Conservation (phyloP, 805 yeast species). For the Ogataea saltuana region DNA sequence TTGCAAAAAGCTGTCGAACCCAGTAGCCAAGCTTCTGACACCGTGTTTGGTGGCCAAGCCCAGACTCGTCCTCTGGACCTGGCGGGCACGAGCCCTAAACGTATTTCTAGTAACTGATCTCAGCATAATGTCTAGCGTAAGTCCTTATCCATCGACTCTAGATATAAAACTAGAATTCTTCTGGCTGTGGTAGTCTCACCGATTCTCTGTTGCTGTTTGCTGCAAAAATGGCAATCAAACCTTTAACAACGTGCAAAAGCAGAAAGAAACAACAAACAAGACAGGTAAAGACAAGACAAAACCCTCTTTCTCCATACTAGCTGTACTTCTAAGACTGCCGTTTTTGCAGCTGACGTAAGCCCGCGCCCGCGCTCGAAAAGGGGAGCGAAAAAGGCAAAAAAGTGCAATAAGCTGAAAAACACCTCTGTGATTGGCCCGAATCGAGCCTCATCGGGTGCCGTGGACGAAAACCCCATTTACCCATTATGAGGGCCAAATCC, state of each 20-base stretch:
- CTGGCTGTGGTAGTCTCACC: slow-evolving; percentile 1
- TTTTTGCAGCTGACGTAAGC: slow-evolving; percentile 19
- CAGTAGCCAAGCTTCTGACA: slow-evolving; percentile 37
- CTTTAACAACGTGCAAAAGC: too few relatives aligned
- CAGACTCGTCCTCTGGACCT: slow-evolving; percentile 5
- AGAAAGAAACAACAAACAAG: not conserved
- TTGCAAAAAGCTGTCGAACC: slow-evolving; percentile 74
- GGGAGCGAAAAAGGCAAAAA: slow-evolving; percentile 5
- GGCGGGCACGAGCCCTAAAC: slow-evolving; percentile 24
- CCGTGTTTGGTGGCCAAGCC: slow-evolving; percentile 4
- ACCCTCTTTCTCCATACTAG: slow-evolving; percentile 6
- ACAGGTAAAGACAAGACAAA: not conserved
- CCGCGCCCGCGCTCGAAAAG: slow-evolving; percentile 1
- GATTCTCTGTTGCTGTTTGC: not conserved
- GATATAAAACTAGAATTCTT: not conserved
- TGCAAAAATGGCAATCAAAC: not conserved
- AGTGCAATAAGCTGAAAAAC: slow-evolving; percentile 12
- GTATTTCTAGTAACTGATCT: slow-evolving; percentile 30
- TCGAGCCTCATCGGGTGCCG: slow-evolving; percentile 15
- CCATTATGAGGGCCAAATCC: not conserved
- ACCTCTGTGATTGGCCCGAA: slow-evolving; percentile 12
- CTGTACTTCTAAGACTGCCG: not conserved
- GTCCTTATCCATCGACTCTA: slow-evolving; percentile 7
- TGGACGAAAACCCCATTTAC: slow-evolving; percentile 10
- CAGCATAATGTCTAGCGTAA: slow-evolving; percentile 22